Conservation (phyloP, 73 alveolate genomes). For the Blepharisma japonicum region DNA sequence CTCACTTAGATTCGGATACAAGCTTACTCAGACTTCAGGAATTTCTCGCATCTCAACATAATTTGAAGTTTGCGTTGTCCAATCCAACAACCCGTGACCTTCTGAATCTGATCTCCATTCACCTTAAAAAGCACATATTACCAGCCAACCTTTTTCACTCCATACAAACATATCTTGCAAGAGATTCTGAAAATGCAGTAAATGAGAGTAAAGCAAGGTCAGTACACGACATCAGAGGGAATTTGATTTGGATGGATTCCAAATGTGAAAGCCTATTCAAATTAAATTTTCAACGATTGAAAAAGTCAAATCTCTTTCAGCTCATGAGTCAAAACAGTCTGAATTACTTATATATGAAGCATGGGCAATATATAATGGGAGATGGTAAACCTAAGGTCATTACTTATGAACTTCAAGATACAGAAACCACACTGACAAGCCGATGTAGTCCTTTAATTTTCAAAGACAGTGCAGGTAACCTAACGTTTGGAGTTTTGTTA, state of each 20-base stretch:
- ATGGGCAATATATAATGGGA: conserved; percentile 7
- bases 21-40: no score
- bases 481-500: neutral
- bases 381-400: neutral
- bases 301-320: neutral
- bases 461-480: neutral
- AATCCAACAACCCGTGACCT: conserved; percentile 6
- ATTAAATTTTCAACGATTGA: neutral
- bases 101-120: neutral
- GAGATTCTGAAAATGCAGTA: neutral
- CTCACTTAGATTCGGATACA: no score
- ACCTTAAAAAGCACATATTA: neutral
- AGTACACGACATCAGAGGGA: conserved; percentile 15
- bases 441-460: conserved; percentile 18
- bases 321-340: neutral
- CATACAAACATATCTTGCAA: neutral
- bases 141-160: conserved; percentile 1
- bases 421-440: conserved; percentile 4
- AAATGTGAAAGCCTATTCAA: neutral
- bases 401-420: neutral
- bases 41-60: no score
- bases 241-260: conserved; percentile 15
- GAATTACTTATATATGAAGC: neutral
- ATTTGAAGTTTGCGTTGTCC: no score
- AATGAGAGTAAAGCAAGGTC: conserved; percentile 10